Evolutionary conservation across 1,284 basidiomycete genomes (phyloP), one percentile per base, ranked within the genome.

Genomic region (Anthracocystis panici-leucophaei): DNA sequence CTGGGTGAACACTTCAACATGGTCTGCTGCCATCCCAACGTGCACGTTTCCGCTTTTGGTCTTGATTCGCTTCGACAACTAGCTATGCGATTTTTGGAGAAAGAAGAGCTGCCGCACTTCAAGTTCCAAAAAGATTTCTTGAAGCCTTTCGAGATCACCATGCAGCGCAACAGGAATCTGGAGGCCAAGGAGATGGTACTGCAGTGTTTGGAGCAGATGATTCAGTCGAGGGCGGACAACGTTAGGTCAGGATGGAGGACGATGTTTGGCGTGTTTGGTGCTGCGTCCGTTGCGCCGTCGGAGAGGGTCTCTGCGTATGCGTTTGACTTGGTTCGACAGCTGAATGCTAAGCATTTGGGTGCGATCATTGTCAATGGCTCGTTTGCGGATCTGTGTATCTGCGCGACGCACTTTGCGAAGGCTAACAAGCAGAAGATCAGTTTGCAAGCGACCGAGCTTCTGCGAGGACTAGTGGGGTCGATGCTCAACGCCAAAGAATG

Each of bases 41-140:
- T 93, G 16, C 92, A 96, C 79, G 96, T 99, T 63, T 94, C 92
- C 45, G 95, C 97, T 86, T 98, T 99, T 78, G 97, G 96, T 1
- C 88, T 99, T 68, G 97, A 99, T 86, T 94, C 97, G 6, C 89
- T 99, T n/a, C 92, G 97, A 27, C 97, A 99, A 86, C 88, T 99
- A 42, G 95, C 97, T 3, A 97, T 97, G 94, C 91, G 96, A 50
- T 99, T 99, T 87, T 88, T 99, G 82, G 97, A 99, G 86, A 99
- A 99, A 87, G 96, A 99, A 85, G 97, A 99, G 86, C 86, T 99
- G 74, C 91, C 94, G 0, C 95, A 98, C 87, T 99, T 99, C 90
- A 95, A 96, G 84, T 99, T 99, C 87, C 97, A 99, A 82, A 99
- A 99, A 86, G 97, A 99, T 85, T 99, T 99, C 87, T 87, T 99